Base-by-base conservation (phyloP, 2,329 filamentous ascomycete species). In the Fusarium mangiferae region DNA sequence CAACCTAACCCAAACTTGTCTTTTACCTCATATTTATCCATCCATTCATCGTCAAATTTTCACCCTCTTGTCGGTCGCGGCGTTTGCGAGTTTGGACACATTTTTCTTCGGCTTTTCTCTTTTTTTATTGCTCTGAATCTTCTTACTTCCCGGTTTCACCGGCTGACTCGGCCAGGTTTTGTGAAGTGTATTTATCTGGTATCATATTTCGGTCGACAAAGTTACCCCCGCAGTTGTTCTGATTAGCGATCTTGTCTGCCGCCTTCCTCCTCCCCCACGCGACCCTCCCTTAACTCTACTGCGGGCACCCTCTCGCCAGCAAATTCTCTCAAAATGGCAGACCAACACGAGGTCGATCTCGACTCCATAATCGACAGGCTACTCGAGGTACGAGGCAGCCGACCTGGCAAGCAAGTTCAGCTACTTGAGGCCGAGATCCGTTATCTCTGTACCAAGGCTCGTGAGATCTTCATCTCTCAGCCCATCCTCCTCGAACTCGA, bases 381-480 rank as follows among this genome's bases (percentile, higher is more conserved):
- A 82, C 90, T 98, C 82, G 96, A 99, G 87, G 96, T 98, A 83
- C 93, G 96, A 86, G 96, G 96, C 83, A 98, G 95, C 89, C 92
- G 96, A 82, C 96, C 96, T 66, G 96, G 96, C 80, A 99, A 99
- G 89, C 96, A 98, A 87, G 96, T 99, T 63, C 96, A 98, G 87
- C 90, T 99, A 78, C 89, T 98, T 77, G 96, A 99, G 85, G 92
- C 94, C 71, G 96, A 98, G 87, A 99, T 99, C 79, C 93, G 96
- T 82, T 98, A 91, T 85, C 91, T 99, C 76, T 99, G 96, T 90
- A 98, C 96, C 83, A 98, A 98, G 88, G 95, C 96, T 74, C 93
- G 96, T 77, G 96, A 99, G 88, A 98, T 99, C 81, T 98, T 99
- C 89, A 98, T 99, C 85, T 98, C 95, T 73, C 96, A 99, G 88